phyloP scores from a whole-genome alignment of 2,329 filamentous ascomycete genomes.

The Trichoderma gracile region DNA sequence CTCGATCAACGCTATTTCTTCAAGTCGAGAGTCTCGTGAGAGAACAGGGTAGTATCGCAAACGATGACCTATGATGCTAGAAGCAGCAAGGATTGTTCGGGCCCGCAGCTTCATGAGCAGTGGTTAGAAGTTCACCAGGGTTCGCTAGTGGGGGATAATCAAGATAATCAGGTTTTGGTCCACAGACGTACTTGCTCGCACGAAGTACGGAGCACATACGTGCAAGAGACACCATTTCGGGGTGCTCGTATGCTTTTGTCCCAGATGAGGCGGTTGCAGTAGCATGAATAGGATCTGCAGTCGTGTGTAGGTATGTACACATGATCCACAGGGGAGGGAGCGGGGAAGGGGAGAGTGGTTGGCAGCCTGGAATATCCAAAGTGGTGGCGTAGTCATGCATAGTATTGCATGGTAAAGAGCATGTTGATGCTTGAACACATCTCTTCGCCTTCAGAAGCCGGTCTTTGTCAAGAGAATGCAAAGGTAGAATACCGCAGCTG shows the following conservation, averaged over 20 bases:
- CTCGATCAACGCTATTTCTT: conserved; percentile 20
- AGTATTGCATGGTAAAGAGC: conserved; percentile 1
- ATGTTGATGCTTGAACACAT: conserved; percentile 1
- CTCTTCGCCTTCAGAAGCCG: neutral
- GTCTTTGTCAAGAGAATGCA: neutral
- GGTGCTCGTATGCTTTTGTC: neutral
- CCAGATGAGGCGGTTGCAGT: neutral
- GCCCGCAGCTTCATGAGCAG: conserved; percentile 11
- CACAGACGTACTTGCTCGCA: neutral
- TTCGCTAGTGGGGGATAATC: neutral
- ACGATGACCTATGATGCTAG: conserved; percentile 5
- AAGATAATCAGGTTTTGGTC: neutral
- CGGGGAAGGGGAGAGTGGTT: neutral
- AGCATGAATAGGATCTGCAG: neutral
- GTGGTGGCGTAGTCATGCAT: neutral
- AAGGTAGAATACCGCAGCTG: conserved; percentile 8
- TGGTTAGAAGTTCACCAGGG: conserved; percentile 19
- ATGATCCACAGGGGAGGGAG: neutral
- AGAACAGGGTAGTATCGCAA: conserved; percentile 21
- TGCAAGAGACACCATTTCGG: neutral
- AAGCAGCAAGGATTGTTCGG: conserved; percentile 5
- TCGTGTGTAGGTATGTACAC: neutral
- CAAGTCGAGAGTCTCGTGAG: conserved; percentile 18
- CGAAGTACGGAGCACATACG: neutral
- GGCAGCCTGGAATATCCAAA: neutral